Base-by-base conservation (phyloP, 345 rosid species). In the Murraya paniculata region DNA sequence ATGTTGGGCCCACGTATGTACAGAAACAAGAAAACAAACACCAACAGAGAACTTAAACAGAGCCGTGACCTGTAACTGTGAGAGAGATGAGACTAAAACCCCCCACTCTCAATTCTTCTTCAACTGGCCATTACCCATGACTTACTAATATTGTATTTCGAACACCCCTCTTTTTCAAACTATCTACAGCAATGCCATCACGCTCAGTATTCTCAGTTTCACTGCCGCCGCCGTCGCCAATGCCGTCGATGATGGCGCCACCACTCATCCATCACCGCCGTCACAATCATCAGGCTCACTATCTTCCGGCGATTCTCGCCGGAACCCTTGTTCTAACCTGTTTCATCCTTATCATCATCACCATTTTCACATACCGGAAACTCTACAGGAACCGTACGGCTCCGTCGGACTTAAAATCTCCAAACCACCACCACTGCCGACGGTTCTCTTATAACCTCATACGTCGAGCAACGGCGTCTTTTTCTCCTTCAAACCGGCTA, bases 381-480 rank as follows among this genome's bases (percentile, higher is more conserved):
- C 91, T 93, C 85, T 86, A 59, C 58, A 85, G 90, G 50, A 90
- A 87, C 80, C 98, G 98, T 45, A 92, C 97, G 2, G 97, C 89
- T 71, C 95, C 98, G 1, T 88, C 90, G 2, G 97, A 92, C 84
- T 81, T 91, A 30, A 85, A 82, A 36, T 90, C 94, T 16, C 92
- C 97, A 1, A 82, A 81, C 69, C 86, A 83, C 31, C 90, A 84
- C 75, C 88, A 85, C 73, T 85, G 87, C 79, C 91, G 90, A 38
- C 92, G 95, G 18, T 93, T 90, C 89, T 91, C 98, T 22, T 95
- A 87, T 87, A 65, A 92, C 45, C 76, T 86, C 68, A 88, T 95
- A 81, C 98, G 97, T 67, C 94, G 92, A 48, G 91, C 98, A 24
- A 92, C 99, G 4, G 77, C 84, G 74, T 90, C 91, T 1, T 94